Evolutionary conservation across 2,329 filamentous ascomycete genomes (phyloP).

Genomic region (Neofusicoccum ribis): DNA sequence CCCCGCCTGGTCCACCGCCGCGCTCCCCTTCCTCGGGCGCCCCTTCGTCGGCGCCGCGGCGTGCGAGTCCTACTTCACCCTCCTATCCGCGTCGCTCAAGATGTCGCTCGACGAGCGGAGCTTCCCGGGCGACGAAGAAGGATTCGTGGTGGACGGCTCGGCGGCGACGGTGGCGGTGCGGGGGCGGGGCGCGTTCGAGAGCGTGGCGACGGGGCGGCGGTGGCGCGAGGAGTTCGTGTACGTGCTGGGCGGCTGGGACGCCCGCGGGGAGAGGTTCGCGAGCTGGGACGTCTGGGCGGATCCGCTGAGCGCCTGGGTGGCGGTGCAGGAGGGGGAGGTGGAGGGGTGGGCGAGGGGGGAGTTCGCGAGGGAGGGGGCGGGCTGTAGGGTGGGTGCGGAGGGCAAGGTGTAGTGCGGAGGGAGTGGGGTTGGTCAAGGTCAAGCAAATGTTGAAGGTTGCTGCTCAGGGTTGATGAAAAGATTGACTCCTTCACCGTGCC

Average conservation of each 20-base stretch:
- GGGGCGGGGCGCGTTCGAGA: neutral
- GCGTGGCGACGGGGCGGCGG: constrained; percentile 1
- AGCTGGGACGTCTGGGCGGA: constrained; percentile 19
- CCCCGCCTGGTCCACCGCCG: neutral
- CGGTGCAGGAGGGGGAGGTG: constrained; percentile 2
- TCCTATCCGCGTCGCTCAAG: neutral
- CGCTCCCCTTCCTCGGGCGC: constrained; percentile 5
- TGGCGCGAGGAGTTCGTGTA: constrained; percentile 17
- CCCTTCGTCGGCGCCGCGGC: neutral
- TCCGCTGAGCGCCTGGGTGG: constrained; percentile 17
- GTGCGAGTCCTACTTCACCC: neutral
- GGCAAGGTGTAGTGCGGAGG: too few species aligned
- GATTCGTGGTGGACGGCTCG: neutral
- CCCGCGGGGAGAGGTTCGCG: neutral
- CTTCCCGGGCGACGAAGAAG: neutral
- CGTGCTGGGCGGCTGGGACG: constrained; percentile 11
- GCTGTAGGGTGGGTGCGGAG: neutral
- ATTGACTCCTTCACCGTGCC: too few species aligned
- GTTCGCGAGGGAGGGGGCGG: neutral
- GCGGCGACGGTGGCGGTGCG: constrained; percentile 1
- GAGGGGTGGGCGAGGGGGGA: constrained; percentile 11
- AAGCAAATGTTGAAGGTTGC: too few species aligned
- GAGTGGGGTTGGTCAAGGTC: too few species aligned
- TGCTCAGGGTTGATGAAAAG: too few species aligned
- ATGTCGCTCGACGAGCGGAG: neutral